Evolutionary conservation across 2,329 filamentous ascomycete species (phyloP).

Genomic region (Paramyrothecium sp.): DNA sequence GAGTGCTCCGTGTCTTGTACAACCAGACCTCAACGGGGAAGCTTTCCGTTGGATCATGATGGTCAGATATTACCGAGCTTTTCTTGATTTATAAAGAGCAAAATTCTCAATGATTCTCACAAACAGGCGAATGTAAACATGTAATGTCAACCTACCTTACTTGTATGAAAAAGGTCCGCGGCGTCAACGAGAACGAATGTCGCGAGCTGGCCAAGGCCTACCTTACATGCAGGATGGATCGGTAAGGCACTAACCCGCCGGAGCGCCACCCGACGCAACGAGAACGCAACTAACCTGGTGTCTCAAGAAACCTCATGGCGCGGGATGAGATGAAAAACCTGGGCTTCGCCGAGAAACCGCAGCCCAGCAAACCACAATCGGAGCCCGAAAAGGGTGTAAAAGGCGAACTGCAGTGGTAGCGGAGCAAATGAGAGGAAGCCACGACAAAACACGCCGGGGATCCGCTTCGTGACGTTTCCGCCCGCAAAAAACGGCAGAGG

Average conservation of each 20-base stretch:
- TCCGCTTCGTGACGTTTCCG: conserved; percentile 13
- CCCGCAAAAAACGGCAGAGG: conserved; percentile 2
- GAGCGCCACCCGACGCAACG: neutral
- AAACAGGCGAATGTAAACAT: conserved; percentile 82
- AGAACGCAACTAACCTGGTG: neutral
- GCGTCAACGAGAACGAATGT: conserved; percentile 84
- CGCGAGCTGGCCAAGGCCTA: conserved; percentile 85
- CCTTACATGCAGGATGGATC: conserved; percentile 89
- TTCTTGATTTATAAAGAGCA: neutral
- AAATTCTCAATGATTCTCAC: neutral
- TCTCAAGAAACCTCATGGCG: conserved; percentile 83
- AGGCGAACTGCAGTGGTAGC: conserved; percentile 35
- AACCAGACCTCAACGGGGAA: conserved; percentile 78
- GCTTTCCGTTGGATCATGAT: conserved; percentile 91
- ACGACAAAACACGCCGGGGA: conserved; percentile 15
- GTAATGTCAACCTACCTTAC: conserved; percentile 82
- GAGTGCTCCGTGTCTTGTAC: neutral
- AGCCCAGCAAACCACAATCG: conserved; percentile 16
- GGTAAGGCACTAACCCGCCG: conserved; percentile 50
- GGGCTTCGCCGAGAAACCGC: conserved; percentile 57
- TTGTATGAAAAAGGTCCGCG: conserved; percentile 81
- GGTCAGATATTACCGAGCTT: conserved; percentile 37
- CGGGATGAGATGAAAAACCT: conserved; percentile 93
- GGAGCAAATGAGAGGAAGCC: conserved; percentile 23
- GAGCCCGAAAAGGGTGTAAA: conserved; percentile 32